A percentile compares a stretch with the other conserved stretches of the same genome.
phyloP scores from a whole-genome alignment of 202 grass and related monocot species.

The Panicum hallii region DNA sequence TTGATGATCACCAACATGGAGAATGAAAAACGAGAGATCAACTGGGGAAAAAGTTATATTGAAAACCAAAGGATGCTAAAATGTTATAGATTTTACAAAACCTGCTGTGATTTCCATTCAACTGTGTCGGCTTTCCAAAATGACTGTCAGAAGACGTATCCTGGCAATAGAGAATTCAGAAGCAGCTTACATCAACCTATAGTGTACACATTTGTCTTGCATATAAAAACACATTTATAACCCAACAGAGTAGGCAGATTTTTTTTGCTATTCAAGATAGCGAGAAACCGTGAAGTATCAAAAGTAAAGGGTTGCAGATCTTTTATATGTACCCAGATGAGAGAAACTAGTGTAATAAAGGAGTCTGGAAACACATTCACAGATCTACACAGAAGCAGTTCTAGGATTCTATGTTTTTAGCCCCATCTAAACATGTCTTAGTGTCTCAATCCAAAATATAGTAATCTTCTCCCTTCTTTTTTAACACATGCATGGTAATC shows the following conservation, averaged over 20 bases:
- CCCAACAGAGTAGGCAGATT: neutral
- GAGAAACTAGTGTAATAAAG: neutral
- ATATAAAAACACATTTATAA: slow-evolving; percentile 22
- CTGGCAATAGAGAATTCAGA: slow-evolving; percentile 46
- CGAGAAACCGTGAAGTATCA: slow-evolving; percentile 1
- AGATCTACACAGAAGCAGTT: slow-evolving; percentile 24
- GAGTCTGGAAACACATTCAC: neutral
- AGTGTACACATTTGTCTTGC: neutral
- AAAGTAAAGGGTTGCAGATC: neutral
- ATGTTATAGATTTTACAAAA: slow-evolving; percentile 31
- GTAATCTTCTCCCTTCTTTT: neutral
- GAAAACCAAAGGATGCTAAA: slow-evolving; percentile 2
- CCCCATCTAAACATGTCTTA: neutral
- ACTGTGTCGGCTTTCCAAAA: slow-evolving; percentile 48
- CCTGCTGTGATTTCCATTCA: slow-evolving; percentile 59
- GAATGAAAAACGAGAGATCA: neutral
- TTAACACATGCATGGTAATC: neutral
- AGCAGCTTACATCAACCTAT: slow-evolving; percentile 6
- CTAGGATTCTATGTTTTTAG: neutral
- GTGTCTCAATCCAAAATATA: neutral
- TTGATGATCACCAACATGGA: slow-evolving; percentile 1
- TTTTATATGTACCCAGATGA: neutral
- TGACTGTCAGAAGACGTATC: slow-evolving; percentile 47
- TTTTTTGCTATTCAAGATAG: slow-evolving; percentile 15
- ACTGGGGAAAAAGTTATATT: neutral